Conservation (phyloP, 2,329 filamentous ascomycete species). For the Clonostachys rhizophaga region DNA sequence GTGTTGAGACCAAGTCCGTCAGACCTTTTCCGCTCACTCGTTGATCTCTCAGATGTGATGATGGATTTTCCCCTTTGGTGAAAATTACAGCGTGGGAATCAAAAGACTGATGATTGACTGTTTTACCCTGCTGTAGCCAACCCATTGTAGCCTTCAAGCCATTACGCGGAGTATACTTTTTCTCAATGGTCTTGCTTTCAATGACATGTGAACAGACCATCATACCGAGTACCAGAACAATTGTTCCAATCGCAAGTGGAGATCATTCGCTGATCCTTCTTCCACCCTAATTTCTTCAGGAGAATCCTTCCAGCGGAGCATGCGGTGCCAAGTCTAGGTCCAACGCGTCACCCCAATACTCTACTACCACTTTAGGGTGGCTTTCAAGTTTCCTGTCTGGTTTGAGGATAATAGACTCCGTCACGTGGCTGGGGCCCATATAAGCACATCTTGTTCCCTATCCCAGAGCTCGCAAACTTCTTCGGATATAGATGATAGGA, state of each 20-base stretch:
- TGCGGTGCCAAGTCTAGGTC: too few relatives aligned
- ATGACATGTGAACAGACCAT: conserved; percentile 22
- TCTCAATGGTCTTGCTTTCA: conserved; percentile 19
- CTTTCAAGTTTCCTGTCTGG: neutral
- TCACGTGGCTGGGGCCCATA: neutral
- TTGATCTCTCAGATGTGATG: too few relatives aligned
- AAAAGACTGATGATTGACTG: conserved; percentile 19
- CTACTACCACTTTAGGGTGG: too few relatives aligned
- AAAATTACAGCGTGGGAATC: conserved; percentile 13
- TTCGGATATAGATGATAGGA: conserved; percentile 2
- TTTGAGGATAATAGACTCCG: neutral
- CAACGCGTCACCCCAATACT: too few relatives aligned
- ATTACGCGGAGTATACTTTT: neutral
- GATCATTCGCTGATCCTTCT: too few relatives aligned
- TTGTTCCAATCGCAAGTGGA: conserved; percentile 12
- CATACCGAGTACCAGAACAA: conserved; percentile 16
- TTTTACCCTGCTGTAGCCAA: conserved; percentile 19
- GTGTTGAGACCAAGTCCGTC: neutral
- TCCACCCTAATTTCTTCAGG: too few relatives aligned
- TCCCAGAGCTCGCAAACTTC: conserved; percentile 2
- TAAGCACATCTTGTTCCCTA: neutral
- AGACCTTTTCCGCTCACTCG: too few relatives aligned
- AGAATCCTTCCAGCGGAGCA: too few relatives aligned
- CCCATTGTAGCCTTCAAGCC: neutral
- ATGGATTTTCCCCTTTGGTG: neutral